Conservation (phyloP, 257 asterid species). For the Solanum chiquidenum region DNA sequence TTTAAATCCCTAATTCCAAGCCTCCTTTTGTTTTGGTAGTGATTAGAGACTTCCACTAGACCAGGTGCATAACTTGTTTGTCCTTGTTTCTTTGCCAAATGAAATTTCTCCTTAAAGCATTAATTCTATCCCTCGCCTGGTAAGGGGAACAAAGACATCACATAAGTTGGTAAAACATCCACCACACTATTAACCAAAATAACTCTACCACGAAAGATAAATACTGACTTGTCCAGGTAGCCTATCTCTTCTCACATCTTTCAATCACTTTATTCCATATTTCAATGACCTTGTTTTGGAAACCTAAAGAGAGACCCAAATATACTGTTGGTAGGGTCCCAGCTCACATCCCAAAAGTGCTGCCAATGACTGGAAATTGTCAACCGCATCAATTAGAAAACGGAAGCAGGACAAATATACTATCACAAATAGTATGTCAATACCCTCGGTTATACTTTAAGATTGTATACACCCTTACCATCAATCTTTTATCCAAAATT, state of each 20-base stretch:
- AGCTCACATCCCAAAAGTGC: not conserved
- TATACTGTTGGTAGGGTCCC: not conserved
- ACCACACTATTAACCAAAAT: not conserved
- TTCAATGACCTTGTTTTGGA: not conserved
- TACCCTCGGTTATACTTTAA: not conserved
- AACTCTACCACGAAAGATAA: not conserved
- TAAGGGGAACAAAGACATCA: not conserved
- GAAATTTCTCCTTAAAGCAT: not conserved
- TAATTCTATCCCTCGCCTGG: not conserved
- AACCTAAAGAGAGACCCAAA: not conserved
- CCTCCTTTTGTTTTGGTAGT: not conserved
- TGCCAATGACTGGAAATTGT: not conserved
- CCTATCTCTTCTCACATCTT: not conserved
- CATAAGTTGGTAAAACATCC: not conserved
- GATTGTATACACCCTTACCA: not conserved
- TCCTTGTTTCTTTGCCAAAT: not conserved
- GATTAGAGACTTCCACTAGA: not conserved
- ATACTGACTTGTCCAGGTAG: not conserved
- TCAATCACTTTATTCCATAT: not conserved
- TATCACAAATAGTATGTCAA: not conserved
- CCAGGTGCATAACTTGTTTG: not conserved
- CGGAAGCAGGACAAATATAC: not conserved
- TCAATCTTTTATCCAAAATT: not conserved
- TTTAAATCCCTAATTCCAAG: not conserved
- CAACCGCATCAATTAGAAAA: not conserved